Conservation (phyloP, 257 asterid genomes). For the Rubia yunnanensis region DNA sequence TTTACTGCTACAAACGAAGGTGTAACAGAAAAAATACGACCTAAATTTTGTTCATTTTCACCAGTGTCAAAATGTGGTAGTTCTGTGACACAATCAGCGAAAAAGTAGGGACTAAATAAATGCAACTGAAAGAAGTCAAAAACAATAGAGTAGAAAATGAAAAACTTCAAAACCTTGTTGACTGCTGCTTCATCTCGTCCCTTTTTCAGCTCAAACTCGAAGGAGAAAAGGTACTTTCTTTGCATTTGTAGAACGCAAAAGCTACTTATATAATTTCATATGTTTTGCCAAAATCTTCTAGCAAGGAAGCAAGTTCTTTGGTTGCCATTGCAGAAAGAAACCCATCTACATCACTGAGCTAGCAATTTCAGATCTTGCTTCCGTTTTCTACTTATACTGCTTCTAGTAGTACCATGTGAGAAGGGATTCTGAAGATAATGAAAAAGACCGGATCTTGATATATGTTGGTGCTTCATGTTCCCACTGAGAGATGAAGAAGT, state of each 20-base stretch:
- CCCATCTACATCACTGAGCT: background rate
- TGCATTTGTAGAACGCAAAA: background rate
- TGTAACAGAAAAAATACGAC: too few species aligned
- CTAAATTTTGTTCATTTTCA: too few species aligned
- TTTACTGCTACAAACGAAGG: too few species aligned
- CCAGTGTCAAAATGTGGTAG: too few species aligned
- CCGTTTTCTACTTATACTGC: background rate
- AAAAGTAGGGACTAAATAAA: too few species aligned
- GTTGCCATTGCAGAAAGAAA: background rate
- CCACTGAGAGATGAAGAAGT: conserved; percentile 53
- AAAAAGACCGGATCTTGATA: background rate
- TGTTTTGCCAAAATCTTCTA: background rate
- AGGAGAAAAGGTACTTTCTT: background rate
- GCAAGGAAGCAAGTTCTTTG: background rate
- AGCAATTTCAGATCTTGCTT: background rate
- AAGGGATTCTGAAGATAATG: background rate
- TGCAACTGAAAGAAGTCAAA: too few species aligned
- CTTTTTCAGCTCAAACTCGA: background rate
- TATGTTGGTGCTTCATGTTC: background rate
- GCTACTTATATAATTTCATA: too few species aligned
- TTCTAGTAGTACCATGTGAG: background rate
- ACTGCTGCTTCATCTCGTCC: too few species aligned
- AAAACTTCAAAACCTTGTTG: too few species aligned
- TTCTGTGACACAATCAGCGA: too few species aligned
- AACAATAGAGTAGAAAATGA: too few species aligned